Evolutionary conservation across 768 basidiomycete species (phyloP), one percentile per base, ranked within the genome.

Genomic region (Leccinum variicolor): DNA sequence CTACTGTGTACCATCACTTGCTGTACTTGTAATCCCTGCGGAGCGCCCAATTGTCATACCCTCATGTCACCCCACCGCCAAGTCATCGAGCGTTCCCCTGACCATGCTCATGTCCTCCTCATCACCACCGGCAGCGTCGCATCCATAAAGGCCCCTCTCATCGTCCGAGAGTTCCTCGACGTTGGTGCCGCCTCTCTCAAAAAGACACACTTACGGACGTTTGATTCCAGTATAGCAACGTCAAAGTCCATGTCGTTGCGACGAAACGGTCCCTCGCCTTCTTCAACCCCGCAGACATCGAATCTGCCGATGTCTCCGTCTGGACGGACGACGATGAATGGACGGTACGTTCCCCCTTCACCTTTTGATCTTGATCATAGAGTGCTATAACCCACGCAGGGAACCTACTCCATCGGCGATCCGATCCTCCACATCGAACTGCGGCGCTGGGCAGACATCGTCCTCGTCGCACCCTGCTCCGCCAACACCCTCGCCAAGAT

Each of bases 401-500:
- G 76, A 23, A 81, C 80, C 65, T 91, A 84, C 67, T 82, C 81
- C 59, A 83, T 95, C 49, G 91, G 94, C 1, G 90, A 98, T 64
- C 93, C 94, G 0, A 96, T 98, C 55, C 79, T 98, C 26, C 97
- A 99, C 72, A 98, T 98, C 56, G 94, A 99, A 74, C 84, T 97
- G 3, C 76, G 94, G 33, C 77, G 87, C 55, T 98, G 97, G 97
- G 94, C 96, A 47, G 94, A 99, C 67, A 75, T 98, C 52, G 94
- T 98, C 52, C 86, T 99, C 50, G 82, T 99, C 50, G 93, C 93
- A 0, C 97, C 97, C 0, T 98, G 94, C 67, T 94, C 93, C 1
- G 95, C 96, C n/a, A 98, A 97, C 72, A 95, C 94, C 1, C 82
- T 99, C 19, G 84, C 94, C 9, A 98, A 98, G 74, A 89, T 99